Evolutionary conservation across 2,329 filamentous ascomycete species (phyloP).

Genomic region (Neonectria sp.): DNA sequence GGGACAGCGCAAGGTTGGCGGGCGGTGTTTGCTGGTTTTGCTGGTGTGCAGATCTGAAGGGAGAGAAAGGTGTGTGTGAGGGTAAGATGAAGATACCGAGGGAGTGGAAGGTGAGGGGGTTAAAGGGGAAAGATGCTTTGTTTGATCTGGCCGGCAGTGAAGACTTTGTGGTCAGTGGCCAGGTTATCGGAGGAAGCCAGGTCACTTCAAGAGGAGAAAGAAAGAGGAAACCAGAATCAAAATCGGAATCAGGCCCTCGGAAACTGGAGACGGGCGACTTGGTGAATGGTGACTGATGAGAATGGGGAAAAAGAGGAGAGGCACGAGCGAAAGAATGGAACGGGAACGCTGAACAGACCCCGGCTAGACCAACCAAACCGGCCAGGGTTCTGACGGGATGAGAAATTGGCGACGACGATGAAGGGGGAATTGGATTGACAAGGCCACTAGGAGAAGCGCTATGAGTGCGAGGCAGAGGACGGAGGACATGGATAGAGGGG

Average conservation of each 20-base stretch:
- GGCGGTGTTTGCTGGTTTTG: constrained; percentile 33
- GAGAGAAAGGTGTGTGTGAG: constrained; percentile 34
- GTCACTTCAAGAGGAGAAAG: constrained; percentile 27
- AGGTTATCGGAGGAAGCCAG: constrained; percentile 21
- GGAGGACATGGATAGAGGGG: constrained; percentile 34
- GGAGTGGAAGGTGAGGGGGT: constrained; percentile 26
- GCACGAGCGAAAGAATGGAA: constrained; percentile 33
- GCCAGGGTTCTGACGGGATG: constrained; percentile 39
- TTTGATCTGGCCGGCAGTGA: constrained; percentile 39
- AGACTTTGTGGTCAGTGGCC: constrained; percentile 27
- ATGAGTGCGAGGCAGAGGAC: constrained; percentile 34
- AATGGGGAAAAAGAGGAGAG: constrained; percentile 35
- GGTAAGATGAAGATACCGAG: constrained; percentile 9
- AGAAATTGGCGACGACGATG: constrained; percentile 48
- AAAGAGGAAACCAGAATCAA: constrained; percentile 15
- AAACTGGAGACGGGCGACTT: constrained; percentile 8
- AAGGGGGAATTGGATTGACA: constrained; percentile 48
- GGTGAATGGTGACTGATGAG: constrained; percentile 19
- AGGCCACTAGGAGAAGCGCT: constrained; percentile 33
- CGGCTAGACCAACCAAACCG: constrained; percentile 37
- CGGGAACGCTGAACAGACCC: constrained; percentile 32
- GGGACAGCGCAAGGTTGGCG: constrained; percentile 40
- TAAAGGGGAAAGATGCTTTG: constrained; percentile 24
- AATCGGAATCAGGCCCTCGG: constrained; percentile 15
- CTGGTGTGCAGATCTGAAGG: constrained; percentile 43